Conservation (phyloP, 306 rosid species). For the Arachis stenosperma region DNA sequence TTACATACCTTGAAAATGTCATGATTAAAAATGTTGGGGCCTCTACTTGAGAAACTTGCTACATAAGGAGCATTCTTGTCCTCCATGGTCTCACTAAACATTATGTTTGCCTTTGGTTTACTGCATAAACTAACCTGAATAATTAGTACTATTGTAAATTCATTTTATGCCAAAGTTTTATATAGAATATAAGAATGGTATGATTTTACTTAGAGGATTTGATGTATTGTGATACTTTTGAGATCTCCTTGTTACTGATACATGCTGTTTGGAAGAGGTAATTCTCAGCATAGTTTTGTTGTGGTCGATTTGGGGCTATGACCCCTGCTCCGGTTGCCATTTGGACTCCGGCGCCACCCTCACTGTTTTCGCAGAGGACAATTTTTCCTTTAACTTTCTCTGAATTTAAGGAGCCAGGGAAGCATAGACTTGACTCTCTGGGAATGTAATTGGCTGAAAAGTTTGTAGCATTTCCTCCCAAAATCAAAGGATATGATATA, state of each 20-base stretch:
- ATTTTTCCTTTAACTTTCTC: neutral
- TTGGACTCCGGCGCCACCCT: neutral
- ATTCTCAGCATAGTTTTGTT: neutral
- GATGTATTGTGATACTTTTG: neutral
- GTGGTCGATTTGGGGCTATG: neutral
- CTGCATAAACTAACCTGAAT: neutral
- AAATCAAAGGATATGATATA: neutral
- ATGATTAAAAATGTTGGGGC: neutral
- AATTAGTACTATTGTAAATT: neutral
- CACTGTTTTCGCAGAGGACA: neutral
- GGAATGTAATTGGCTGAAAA: neutral
- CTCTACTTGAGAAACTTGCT: neutral
- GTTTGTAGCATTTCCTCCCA: neutral
- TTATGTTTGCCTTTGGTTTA: neutral
- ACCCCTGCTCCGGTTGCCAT: neutral
- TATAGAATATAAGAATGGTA: neutral
- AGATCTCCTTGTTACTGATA: neutral
- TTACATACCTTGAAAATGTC: neutral
- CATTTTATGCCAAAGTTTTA: neutral
- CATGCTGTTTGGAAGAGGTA: neutral
- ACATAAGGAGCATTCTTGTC: neutral
- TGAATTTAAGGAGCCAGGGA: neutral
- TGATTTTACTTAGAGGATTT: neutral
- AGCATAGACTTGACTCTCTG: neutral
- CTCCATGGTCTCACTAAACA: neutral